Conservation (phyloP, 1,284 basidiomycete genomes). For the Moesziomyces antarcticus region DNA sequence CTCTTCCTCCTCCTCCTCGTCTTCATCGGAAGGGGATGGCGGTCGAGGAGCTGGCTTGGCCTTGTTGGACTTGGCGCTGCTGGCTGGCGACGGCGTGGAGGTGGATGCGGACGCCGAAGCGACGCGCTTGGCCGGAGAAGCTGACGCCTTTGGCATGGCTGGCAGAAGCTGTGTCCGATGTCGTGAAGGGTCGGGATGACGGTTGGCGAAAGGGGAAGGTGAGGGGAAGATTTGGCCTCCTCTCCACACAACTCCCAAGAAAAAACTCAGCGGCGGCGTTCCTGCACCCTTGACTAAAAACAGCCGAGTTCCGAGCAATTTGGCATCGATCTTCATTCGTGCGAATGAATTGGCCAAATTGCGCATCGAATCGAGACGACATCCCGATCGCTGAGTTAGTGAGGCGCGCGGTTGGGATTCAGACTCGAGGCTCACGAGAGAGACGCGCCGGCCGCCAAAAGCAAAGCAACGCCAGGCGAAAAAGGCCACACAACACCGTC, state of each 20-base stretch:
- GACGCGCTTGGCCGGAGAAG: slow-evolving; percentile 19
- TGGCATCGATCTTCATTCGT: not conserved
- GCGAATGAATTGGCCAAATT: slow-evolving; percentile 1
- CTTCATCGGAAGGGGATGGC: slow-evolving; percentile 6
- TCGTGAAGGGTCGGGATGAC: no score
- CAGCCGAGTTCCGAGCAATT: not conserved
- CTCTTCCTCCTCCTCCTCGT: slow-evolving; percentile 6
- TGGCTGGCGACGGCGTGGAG: slow-evolving; percentile 5
- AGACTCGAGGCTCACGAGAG: no score
- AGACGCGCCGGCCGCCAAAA: no score
- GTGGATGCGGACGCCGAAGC: slow-evolving; percentile 9
- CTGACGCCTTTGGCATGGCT: slow-evolving; percentile 16
- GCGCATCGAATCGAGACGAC: not conserved
- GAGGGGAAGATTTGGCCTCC: not conserved
- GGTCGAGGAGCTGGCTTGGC: slow-evolving; percentile 11
- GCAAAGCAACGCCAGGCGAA: no score
- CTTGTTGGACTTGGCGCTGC: slow-evolving; percentile 13
- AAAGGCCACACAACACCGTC: not conserved
- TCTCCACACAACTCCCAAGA: not conserved
- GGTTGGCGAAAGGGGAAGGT: not conserved
- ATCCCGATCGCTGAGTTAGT: not conserved
- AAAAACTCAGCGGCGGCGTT: not conserved
- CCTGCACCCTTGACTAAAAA: not conserved
- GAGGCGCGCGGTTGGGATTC: not conserved
- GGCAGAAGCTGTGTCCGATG: no score